Percentiles rank a stretch among this genome's conserved stretches.
Conservation (phyloP, 2,329 filamentous ascomycete species). For the Talaromyces sp. region DNA sequence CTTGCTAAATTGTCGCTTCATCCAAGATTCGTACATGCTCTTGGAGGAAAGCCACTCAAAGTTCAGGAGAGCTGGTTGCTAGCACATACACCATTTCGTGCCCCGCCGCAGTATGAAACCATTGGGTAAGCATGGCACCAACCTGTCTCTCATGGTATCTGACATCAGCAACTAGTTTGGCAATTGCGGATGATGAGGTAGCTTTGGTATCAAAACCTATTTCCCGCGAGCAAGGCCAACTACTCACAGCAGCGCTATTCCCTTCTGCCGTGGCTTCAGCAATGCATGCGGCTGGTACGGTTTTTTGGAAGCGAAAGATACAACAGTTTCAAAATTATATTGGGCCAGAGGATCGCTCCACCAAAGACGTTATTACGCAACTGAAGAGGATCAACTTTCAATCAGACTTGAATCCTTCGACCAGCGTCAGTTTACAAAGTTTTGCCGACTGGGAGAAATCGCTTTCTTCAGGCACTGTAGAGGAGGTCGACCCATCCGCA, state of each 20-base stretch:
- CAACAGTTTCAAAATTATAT: constrained; percentile 23
- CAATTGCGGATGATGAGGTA: constrained; percentile 26
- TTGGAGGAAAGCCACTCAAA: constrained; percentile 49
- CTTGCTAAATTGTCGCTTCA: constrained; percentile 51
- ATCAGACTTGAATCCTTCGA: constrained; percentile 17
- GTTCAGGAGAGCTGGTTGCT: constrained; percentile 58
- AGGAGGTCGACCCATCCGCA: constrained; percentile 2
- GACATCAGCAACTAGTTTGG: constrained; percentile 22
- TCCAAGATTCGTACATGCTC: constrained; percentile 27
- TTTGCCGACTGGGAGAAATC: constrained; percentile 18
- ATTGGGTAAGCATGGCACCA: constrained; percentile 51
- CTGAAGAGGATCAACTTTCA: constrained; percentile 1
- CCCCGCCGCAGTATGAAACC: constrained; percentile 59
- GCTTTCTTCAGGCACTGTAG: background rate
- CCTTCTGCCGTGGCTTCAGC: constrained; percentile 33
- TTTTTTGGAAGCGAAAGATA: constrained; percentile 29
- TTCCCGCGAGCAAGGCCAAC: constrained; percentile 30
- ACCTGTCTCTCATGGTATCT: background rate
- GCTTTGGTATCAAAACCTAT: constrained; percentile 29
- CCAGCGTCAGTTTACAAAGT: constrained; percentile 16
- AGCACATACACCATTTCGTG: constrained; percentile 56
- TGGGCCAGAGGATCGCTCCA: constrained; percentile 16
- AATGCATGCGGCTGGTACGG: constrained; percentile 31
- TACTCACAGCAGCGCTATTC: constrained; percentile 28
- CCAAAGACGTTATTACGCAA: constrained; percentile 15